Base-by-base conservation (phyloP, 2,329 filamentous ascomycete species). In the Atkinsonella texensis region DNA sequence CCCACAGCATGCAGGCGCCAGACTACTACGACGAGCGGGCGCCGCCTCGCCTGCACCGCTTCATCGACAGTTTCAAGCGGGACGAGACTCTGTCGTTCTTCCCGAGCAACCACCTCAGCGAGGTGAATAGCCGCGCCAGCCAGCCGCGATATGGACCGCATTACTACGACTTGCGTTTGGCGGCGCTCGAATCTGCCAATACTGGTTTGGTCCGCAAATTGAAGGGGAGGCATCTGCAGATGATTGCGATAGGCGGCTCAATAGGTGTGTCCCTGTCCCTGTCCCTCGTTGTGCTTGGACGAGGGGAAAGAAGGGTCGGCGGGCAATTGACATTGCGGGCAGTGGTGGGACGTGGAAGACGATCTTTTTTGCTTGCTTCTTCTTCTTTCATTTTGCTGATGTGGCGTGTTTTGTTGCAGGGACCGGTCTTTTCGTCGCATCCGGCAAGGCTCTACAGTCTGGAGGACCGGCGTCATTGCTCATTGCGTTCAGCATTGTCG, bases 181-280 rank as follows among this genome's bases (percentile, higher is more conserved):
- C 79, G 46, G 77, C 87, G 62, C 70, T 88, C 57, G 84, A 89
- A 62, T 90, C 88, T 1, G 85, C 87, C 4, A 77, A 83, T 57
- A 84, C 87, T 45, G 81, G 85, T 8, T 74, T 97, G 48, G 81
- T 85, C 48, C 77, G 89, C 61, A 84, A 82, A 65, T 70, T 95
- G 58, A 93, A 94, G 69, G 82, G 83, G 18, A 77, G 89, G 46
- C 91, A 97, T 72, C 65, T 96, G 64, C 90, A 96, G 72, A 96
- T 96, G 91, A 96, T 96, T 74, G 91, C 91, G 13, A 95, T 96
- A 58, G 89, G 89, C 59, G 90, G 90, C 43, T 91, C 87, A 11
- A 95, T 95, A 61, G 87, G 86, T 80, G 71, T 41, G 67, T 43
- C 6, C 31, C n/a, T 8, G 1, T 13, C 12, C 18, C 8, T 31